Evolutionary conservation across 129 eudicot species (phyloP), one percentile per base, ranked within the genome.

Genomic region (Scalesia atractyloides): DNA sequence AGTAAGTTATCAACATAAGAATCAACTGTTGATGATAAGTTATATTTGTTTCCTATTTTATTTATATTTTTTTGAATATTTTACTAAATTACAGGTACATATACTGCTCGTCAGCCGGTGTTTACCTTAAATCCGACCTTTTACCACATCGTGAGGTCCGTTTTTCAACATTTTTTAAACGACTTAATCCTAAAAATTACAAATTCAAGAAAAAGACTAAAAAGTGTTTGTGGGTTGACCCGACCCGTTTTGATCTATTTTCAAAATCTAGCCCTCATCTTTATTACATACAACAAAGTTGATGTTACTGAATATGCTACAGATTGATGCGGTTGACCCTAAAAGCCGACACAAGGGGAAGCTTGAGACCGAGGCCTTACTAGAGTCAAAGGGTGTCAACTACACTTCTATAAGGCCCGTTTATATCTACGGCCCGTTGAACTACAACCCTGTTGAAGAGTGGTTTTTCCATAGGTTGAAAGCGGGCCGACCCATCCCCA

Each of bases 101-200:
- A 74, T 94, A 94, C 77, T 90, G 99, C 81, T 94, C 97, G 57
- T 94, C 99, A 64, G 98, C 98, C 39, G 98, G 97, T 72, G 98
- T 94, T 54, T 94, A 94, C 89, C 87, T 89, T 52, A 94, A 93
- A 88, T 70, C 98, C 59, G 98, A 94, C 78, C 83, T 79, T 78
- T 77, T 77, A 63, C 98, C 98, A 8, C 98, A 94, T 76, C 73
- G 66, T 67, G 98, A 94, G 98, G 98, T 93, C 57, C 72, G 89
- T 64, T 44, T 66, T 26, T 69, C 48, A 57, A n/a, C 33, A 67
- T 70, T n/a, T 44, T 12, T 14, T 7, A 39, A 41, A 67, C 36
- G 11, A 36, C 53, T 22, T 48, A 43, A 33, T 17, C 0, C 17
- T 2, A 51, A 33, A 54, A 39, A 16, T 68, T n/a, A 61, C 1